Evolutionary conservation across 345 rosid species (phyloP).

Genomic region (Excoecaria cochinchinensis): DNA sequence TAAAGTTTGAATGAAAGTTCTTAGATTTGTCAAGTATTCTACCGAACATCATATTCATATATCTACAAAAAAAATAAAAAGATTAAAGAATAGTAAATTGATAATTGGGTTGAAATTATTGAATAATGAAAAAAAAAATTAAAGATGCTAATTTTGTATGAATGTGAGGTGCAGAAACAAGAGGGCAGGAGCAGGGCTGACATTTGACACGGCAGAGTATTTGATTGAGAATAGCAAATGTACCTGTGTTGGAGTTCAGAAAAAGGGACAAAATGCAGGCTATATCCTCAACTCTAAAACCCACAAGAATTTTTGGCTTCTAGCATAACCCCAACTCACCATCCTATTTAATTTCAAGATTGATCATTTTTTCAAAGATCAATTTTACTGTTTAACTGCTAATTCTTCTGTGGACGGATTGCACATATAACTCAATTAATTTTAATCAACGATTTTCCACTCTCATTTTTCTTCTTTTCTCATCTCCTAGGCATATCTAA

Average conservation of each 20-base stretch:
- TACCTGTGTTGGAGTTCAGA: conserved; percentile 79
- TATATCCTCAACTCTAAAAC: conserved; percentile 86
- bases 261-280: conserved; percentile 79
- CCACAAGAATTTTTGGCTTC: conserved; percentile 83
- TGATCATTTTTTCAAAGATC: conserved; percentile 8
- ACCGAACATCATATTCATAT: too few relatives aligned
- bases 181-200: conserved; percentile 49
- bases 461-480: not conserved
- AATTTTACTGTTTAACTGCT: not conserved
- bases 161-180: conserved; percentile 31
- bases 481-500: conserved; percentile 3
- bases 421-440: not conserved
- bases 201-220: conserved; percentile 69
- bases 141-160: not conserved
- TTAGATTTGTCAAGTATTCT: too few relatives aligned
- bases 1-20: too few relatives aligned
- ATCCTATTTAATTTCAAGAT: not conserved
- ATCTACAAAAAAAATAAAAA: too few relatives aligned
- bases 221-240: conserved; percentile 79
- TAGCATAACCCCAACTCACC: conserved; percentile 43
- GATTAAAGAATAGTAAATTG: too few relatives aligned
- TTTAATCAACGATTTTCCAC: too few relatives aligned
- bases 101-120: too few relatives aligned
- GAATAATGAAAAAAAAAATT: too few relatives aligned
- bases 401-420: too few relatives aligned